These are phyloP conservation scores for Dryadomyces quercus-mongolicae DNA, from an alignment of 2,329 filamentous ascomycete genomes.

Conservation along the genomic window DNA sequence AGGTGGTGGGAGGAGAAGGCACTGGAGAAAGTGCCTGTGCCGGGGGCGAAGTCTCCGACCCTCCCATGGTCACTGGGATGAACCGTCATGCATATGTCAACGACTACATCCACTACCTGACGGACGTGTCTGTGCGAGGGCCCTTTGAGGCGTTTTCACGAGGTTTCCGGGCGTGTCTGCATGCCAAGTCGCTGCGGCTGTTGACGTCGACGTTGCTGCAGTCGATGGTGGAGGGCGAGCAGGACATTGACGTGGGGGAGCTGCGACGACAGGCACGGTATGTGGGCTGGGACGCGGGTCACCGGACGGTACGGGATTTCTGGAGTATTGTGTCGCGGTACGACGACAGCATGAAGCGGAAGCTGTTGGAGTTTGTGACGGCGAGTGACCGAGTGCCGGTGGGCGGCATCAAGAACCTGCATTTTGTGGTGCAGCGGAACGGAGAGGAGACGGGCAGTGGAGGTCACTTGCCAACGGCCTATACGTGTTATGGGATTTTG, in stretches of 20 bases:
- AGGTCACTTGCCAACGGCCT: slow-evolving; percentile 65
- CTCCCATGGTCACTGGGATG: slow-evolving; percentile 64
- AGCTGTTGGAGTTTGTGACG: slow-evolving; percentile 86
- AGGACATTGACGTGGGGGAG: slow-evolving; percentile 65
- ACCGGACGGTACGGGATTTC: slow-evolving; percentile 64
- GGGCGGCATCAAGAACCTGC: slow-evolving; percentile 68
- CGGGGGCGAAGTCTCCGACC: slow-evolving; percentile 29
- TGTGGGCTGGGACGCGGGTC: slow-evolving; percentile 62
- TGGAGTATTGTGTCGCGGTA: slow-evolving; percentile 68
- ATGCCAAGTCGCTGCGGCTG: slow-evolving; percentile 57
- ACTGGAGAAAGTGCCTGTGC: slow-evolving; percentile 1
- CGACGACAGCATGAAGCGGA: slow-evolving; percentile 56
- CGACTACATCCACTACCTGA: slow-evolving; percentile 78
- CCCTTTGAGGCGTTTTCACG: slow-evolving; percentile 72
- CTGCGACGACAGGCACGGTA: slow-evolving; percentile 64
- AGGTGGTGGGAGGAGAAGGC: slow-evolving; percentile 5
- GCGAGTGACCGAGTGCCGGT: slow-evolving; percentile 84
- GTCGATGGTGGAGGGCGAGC: slow-evolving; percentile 69
- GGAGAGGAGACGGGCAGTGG: slow-evolving; percentile 44
- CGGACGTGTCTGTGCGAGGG: slow-evolving; percentile 60
- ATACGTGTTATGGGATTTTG: slow-evolving; percentile 87
- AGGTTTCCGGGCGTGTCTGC: slow-evolving; percentile 68
- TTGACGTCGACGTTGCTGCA: slow-evolving; percentile 61
- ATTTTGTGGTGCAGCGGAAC: slow-evolving; percentile 74
- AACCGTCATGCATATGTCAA: slow-evolving; percentile 70